Conservation (phyloP, 805 yeast genomes). For the Kodamaea leandrae region DNA sequence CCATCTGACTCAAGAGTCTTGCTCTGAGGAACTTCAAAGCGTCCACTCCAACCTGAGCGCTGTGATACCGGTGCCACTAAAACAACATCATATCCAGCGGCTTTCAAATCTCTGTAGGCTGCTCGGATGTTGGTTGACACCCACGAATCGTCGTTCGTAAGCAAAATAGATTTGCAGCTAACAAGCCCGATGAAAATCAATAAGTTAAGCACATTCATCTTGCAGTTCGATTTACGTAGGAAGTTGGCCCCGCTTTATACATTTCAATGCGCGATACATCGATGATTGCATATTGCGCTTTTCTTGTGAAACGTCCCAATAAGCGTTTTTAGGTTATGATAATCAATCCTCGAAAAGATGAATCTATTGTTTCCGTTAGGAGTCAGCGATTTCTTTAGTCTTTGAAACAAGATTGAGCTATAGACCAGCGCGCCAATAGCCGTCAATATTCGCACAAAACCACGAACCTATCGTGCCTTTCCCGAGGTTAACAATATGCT, state of each 20-base stretch:
- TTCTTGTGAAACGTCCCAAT: no score
- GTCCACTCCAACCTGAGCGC: constrained; percentile 55
- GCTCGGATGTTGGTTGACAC: constrained; percentile 57
- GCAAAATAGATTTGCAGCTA: constrained; percentile 37
- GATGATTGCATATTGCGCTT: no score
- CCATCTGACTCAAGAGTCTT: constrained; percentile 41
- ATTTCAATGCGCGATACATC: no score
- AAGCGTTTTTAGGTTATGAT: no score
- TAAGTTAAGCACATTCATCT: background rate
- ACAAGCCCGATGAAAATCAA: constrained; percentile 3
- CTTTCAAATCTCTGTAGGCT: constrained; percentile 44
- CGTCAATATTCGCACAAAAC: no score
- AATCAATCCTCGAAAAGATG: no score
- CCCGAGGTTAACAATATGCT: no score
- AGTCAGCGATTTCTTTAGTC: no score
- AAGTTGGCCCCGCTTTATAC: no score
- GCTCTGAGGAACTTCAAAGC: constrained; percentile 41
- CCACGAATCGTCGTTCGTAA: constrained; percentile 60
- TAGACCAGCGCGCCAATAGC: no score
- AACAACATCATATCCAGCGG: constrained; percentile 47
- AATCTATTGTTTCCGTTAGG: background rate
- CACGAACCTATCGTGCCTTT: no score
- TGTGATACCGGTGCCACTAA: constrained; percentile 51
- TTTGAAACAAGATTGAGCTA: no score
- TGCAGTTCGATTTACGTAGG: background rate